Evolutionary conservation across 805 yeast species (phyloP).

Genomic region (Starmerella lactis-condensi): DNA sequence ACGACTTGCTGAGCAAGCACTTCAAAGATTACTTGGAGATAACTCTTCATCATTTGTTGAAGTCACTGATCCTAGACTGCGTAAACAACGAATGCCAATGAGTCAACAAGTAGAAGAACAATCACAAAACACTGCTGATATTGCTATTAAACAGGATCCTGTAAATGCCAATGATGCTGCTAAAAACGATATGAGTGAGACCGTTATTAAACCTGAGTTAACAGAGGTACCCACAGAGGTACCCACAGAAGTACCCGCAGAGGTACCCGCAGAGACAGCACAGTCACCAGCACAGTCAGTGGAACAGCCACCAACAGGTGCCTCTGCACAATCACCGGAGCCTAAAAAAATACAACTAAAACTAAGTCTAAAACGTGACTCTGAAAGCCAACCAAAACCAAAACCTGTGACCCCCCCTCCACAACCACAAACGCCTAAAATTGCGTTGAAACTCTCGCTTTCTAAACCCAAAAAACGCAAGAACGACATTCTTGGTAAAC

Average conservation of each 20-base stretch:
- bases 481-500: constrained; percentile 10
- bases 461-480: constrained; percentile 8
- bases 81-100: background rate
- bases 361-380: background rate
- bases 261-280: background rate
- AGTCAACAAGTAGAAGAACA: constrained; percentile 1
- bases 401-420: background rate
- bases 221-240: too few relatives aligned
- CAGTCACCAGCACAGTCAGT: background rate
- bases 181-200: too few relatives aligned
- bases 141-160: background rate
- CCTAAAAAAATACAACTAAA: background rate
- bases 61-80: constrained; percentile 3
- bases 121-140: background rate
- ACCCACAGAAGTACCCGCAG: too few relatives aligned
- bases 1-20: constrained; percentile 57
- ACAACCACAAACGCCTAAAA: constrained; percentile 1
- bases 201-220: too few relatives aligned
- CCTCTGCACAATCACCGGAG: background rate
- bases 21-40: constrained; percentile 35
- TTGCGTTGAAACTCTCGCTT: constrained; percentile 13
- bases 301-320: background rate
- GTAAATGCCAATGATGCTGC: background rate
- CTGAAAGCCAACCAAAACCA: background rate
- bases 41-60: constrained; percentile 15